These are phyloP conservation scores for Chenopodium berlandieri DNA, from an alignment of 148 eudicot genomes.

Conservation along the genomic window DNA sequence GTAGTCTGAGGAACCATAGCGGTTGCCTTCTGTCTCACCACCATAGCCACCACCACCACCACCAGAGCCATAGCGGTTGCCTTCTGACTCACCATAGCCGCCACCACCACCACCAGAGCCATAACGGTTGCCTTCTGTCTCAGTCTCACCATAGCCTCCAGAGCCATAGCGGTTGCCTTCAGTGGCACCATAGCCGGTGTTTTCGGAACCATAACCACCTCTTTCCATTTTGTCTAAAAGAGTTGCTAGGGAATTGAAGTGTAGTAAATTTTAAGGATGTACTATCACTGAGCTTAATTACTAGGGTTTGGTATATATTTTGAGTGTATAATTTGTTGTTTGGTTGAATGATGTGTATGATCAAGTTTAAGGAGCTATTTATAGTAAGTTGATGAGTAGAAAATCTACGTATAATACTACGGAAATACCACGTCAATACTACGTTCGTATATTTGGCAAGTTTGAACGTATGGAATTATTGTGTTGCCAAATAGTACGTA, in stretches of 20 bases:
- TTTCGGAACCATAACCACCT: no score
- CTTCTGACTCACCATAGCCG: conserved; percentile 12
- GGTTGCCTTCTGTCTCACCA: not conserved
- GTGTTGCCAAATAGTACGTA: not conserved
- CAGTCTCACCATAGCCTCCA: no score
- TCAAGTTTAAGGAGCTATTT: not conserved
- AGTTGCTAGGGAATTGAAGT: not conserved
- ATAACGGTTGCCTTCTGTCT: no score
- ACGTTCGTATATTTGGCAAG: not conserved
- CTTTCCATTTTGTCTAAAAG: not conserved
- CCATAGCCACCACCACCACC: conserved; percentile 21
- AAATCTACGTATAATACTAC: not conserved
- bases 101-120: not conserved
- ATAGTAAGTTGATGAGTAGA: not conserved
- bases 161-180: no score
- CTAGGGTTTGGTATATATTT: not conserved
- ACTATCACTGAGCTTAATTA: not conserved
- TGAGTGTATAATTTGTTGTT: not conserved
- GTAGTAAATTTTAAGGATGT: not conserved
- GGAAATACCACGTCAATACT: not conserved
- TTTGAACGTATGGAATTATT: not conserved
- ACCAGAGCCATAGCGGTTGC: conserved; percentile 14
- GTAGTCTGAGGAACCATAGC: conserved; percentile 3
- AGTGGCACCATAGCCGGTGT: no score
- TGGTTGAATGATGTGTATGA: not conserved